Evolutionary conservation across 2,329 filamentous ascomycete species (phyloP).

Genomic region (Pyrenophora seminiperda): DNA sequence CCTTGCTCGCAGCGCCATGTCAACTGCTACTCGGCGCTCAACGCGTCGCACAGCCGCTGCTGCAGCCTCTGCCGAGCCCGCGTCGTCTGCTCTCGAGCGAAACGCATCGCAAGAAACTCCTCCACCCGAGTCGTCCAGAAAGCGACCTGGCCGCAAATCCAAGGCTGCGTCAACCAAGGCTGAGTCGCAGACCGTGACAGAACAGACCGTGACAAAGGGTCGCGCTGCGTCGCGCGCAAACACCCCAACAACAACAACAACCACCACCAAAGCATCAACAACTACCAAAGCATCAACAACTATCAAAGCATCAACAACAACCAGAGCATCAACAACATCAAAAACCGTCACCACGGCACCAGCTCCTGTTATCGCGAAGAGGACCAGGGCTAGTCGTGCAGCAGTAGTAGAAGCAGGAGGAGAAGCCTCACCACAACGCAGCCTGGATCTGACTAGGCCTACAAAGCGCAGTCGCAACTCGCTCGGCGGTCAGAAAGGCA

Average conservation of each 20-base stretch:
- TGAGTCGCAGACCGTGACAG: slow-evolving; percentile 16
- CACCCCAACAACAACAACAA: slow-evolving; percentile 10
- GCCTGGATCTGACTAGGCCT: slow-evolving; percentile 15
- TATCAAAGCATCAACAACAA: slow-evolving; percentile 8
- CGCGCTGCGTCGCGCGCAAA: slow-evolving; percentile 19
- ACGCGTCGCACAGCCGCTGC: slow-evolving; percentile 24
- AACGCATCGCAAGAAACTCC: slow-evolving; percentile 8
- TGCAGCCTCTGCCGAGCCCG: slow-evolving; percentile 17
- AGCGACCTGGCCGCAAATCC: slow-evolving; percentile 16
- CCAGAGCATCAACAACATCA: neutral
- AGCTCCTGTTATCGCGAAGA: slow-evolving; percentile 10
- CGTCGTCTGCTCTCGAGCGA: slow-evolving; percentile 10
- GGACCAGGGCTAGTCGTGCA: slow-evolving; percentile 20
- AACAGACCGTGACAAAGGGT: slow-evolving; percentile 12
- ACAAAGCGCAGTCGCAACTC: slow-evolving; percentile 17
- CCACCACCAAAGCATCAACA: slow-evolving; percentile 9
- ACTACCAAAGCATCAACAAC: neutral
- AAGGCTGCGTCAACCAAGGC: slow-evolving; percentile 17
- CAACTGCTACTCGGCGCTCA: slow-evolving; percentile 19
- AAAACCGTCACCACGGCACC: neutral
- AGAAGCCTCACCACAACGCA: slow-evolving; percentile 24
- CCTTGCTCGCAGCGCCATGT: slow-evolving; percentile 21
- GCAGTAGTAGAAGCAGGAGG: slow-evolving; percentile 15
- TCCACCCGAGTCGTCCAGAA: slow-evolving; percentile 14
- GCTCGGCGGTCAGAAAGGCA: slow-evolving; percentile 12